These are phyloP conservation scores for Suillus alpinus DNA, from an alignment of 768 basidiomycete genomes.

Conservation along the genomic window DNA sequence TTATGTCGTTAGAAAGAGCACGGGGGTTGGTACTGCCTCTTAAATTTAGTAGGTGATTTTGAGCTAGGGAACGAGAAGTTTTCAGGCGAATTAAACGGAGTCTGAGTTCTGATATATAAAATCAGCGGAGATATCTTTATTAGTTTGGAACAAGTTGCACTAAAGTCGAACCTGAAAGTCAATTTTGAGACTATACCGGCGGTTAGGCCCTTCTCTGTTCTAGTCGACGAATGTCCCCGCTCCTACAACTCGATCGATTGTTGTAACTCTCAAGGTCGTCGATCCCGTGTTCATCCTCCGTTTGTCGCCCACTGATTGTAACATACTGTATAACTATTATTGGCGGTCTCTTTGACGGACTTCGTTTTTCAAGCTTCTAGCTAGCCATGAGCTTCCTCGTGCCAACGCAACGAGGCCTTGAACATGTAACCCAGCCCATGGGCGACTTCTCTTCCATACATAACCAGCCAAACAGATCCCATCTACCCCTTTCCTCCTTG, in stretches of 20 bases:
- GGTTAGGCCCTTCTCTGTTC: not conserved
- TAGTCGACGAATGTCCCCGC: slow-evolving; percentile 1
- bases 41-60: not conserved
- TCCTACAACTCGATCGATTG: slow-evolving; percentile 13
- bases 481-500: slow-evolving; percentile 38
- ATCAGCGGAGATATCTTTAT: slow-evolving; percentile 26
- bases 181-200: slow-evolving; percentile 4
- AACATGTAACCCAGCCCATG: slow-evolving; percentile 21
- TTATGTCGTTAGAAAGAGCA: not conserved
- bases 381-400: slow-evolving; percentile 33
- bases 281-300: slow-evolving; percentile 20
- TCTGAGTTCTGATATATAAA: slow-evolving; percentile 9
- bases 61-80: not conserved
- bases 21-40: slow-evolving; percentile 1
- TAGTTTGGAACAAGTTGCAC: slow-evolving; percentile 16
- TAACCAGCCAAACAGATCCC: slow-evolving; percentile 33
- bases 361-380: slow-evolving; percentile 16
- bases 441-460: slow-evolving; percentile 27
- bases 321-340: slow-evolving; percentile 19
- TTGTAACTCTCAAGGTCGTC: slow-evolving; percentile 7
- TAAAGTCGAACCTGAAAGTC: slow-evolving; percentile 19
- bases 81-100: slow-evolving; percentile 4
- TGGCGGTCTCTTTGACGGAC: slow-evolving; percentile 17
- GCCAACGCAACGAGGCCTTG: slow-evolving; percentile 33
- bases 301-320: slow-evolving; percentile 15